Evolutionary conservation across 306 rosid genomes (phyloP), one percentile per base, ranked within the genome.

Genomic region (Vigna nakashimae): DNA sequence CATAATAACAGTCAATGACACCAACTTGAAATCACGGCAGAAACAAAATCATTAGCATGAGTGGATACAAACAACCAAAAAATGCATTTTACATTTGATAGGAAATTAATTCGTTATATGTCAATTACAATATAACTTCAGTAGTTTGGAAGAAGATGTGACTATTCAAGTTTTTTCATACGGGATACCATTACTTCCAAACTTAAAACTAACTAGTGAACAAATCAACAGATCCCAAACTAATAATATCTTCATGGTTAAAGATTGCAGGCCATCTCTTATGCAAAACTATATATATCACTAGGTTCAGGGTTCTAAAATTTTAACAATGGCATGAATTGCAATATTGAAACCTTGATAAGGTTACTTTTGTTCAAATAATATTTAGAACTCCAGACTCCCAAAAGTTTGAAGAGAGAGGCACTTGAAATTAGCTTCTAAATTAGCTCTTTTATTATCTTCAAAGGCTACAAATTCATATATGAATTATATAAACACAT

Each of bases 121-220:
- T 64, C 73, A 64, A 52, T 65, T 18, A 5, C 46, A 36, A 59
- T 20, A 45, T 48, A 26, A 42, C 10, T 14, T 8, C 76, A 48
- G 48, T 17, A 58, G 76, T 58, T 26, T 26, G 28, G 42, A 69
- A 78, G 70, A 58, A 28, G 14, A 56, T 42, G 53, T 52, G 32
- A 10, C 48, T 24, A 16, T 66, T 32, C 72, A 65, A 38, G 20
- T 11, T 36, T 51, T 76, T 59, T 15, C 52, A 51, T 7, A 17
- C 14, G 15, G 73, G 4, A 56, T 56, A 82, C 26, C 36, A 32
- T 16, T 13, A 10, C 51, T 63, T 28, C 32, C 42, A 64, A 73
- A 24, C 38, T 65, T 60, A 17, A 28, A 34, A 71, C 65, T 52
- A 34, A 52, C 43, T 53, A 60, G 50, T 48, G 75, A 56, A 45